Evolutionary conservation across 1,284 basidiomycete genomes (phyloP).

Genomic region (Exsudoporus floridanus): DNA sequence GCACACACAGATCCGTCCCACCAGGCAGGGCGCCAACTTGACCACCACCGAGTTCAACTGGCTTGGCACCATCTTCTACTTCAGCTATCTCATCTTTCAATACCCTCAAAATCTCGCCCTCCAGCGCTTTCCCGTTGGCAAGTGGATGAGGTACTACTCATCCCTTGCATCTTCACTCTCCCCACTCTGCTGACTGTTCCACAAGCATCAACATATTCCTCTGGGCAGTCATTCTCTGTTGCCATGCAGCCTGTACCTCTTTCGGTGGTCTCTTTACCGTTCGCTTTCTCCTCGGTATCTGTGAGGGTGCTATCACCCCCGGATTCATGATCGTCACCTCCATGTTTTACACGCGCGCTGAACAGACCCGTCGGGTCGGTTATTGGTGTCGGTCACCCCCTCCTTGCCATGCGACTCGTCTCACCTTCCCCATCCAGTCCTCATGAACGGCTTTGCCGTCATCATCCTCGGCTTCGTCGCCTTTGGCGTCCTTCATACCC

Average conservation of each 20-base stretch:
- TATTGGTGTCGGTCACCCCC: slow-evolving; percentile 63
- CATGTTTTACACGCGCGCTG: slow-evolving; percentile 78
- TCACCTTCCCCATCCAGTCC: slow-evolving; percentile 38
- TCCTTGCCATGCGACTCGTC: slow-evolving; percentile 2
- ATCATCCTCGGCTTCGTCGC: slow-evolving; percentile 68
- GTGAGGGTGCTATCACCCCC: slow-evolving; percentile 75
- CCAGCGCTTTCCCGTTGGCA: slow-evolving; percentile 75
- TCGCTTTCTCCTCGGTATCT: slow-evolving; percentile 55
- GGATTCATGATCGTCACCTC: slow-evolving; percentile 72
- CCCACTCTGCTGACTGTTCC: neutral
- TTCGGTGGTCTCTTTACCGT: slow-evolving; percentile 53
- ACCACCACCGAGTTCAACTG: slow-evolving; percentile 57
- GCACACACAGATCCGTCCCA: slow-evolving; percentile 10
- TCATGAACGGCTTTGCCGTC: slow-evolving; percentile 62
- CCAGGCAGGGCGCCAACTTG: slow-evolving; percentile 43
- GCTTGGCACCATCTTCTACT: slow-evolving; percentile 76
- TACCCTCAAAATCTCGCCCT: slow-evolving; percentile 79
- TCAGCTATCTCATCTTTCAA: slow-evolving; percentile 57
- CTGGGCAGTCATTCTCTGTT: slow-evolving; percentile 50
- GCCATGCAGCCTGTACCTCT: slow-evolving; percentile 54
- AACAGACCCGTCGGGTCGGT: slow-evolving; percentile 71
- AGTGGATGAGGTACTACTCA: slow-evolving; percentile 56
- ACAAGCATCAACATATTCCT: slow-evolving; percentile 52
- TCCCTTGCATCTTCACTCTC: neutral
- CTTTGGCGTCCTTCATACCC: slow-evolving; percentile 50